Evolutionary conservation across 78 protist species (phyloP).

Genomic region (Dictyostelium discoideum): DNA sequence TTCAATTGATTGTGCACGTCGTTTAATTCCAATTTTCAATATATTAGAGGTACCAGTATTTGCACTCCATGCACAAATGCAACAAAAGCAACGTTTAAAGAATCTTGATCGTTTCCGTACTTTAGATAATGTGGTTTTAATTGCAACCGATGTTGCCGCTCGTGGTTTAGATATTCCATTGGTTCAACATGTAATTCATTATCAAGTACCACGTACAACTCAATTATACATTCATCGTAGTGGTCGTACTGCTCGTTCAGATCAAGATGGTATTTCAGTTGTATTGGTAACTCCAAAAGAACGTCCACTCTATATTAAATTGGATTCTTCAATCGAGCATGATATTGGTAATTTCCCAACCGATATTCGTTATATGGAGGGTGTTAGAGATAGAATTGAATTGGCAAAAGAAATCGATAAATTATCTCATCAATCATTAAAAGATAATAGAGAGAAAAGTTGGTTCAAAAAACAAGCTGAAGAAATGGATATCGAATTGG

Average conservation of each 20-base stretch:
- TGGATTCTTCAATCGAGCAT: slow-evolving; percentile 73
- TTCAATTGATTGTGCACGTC: slow-evolving; percentile 78
- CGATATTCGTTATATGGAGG: slow-evolving; percentile 63
- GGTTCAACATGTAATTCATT: slow-evolving; percentile 52
- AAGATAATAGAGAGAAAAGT: slow-evolving; percentile 24
- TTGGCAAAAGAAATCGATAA: slow-evolving; percentile 59
- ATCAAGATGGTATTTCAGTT: slow-evolving; percentile 90
- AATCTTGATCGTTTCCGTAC: slow-evolving; percentile 82
- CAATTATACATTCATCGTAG: slow-evolving; percentile 93
- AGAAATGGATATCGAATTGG: slow-evolving; percentile 65
- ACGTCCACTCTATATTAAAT: slow-evolving; percentile 73
- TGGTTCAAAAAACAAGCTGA: slow-evolving; percentile 53
- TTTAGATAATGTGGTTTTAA: slow-evolving; percentile 81
- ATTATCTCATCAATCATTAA: background rate
- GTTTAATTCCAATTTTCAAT: slow-evolving; percentile 88
- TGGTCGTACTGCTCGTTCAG: slow-evolving; percentile 97
- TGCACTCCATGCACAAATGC: slow-evolving; percentile 96
- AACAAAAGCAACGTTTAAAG: slow-evolving; percentile 88
- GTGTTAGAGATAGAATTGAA: slow-evolving; percentile 11
- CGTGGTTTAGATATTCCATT: slow-evolving; percentile 97
- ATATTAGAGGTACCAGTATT: slow-evolving; percentile 92
- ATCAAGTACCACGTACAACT: slow-evolving; percentile 46
- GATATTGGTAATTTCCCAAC: slow-evolving; percentile 63
- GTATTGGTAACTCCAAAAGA: slow-evolving; percentile 93
- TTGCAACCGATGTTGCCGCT: slow-evolving; percentile 99